Conservation (phyloP, 2,329 filamentous ascomycete genomes). For the Sporothrix brasiliensis region DNA sequence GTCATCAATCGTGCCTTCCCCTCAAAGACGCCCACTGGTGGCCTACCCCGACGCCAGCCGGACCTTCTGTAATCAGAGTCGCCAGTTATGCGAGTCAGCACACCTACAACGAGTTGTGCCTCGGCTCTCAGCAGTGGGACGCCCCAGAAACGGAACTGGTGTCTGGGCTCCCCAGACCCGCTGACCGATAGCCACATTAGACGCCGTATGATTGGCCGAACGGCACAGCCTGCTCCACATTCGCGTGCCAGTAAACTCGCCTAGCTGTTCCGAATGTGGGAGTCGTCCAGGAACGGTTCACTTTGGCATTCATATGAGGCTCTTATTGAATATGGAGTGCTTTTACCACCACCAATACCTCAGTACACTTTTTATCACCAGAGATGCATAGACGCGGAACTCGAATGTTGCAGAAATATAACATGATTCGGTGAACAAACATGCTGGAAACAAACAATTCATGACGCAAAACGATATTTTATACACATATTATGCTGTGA, state of each 20-base stretch:
- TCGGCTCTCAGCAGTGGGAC: slow-evolving; percentile 20
- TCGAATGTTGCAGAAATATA: not conserved
- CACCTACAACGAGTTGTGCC: slow-evolving; percentile 3
- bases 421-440: not conserved
- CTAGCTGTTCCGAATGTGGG: not conserved
- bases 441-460: not conserved
- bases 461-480: not conserved
- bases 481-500: not conserved
- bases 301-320: slow-evolving; percentile 8
- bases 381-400: not conserved
- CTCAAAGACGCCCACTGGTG: not conserved
- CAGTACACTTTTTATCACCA: too few species aligned
- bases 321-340: not conserved
- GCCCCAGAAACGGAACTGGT: not conserved
- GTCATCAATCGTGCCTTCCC: not conserved
- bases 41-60: slow-evolving; percentile 20
- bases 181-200: slow-evolving; percentile 21
- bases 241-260: not conserved
- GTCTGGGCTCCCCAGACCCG: slow-evolving; percentile 25
- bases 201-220: slow-evolving; percentile 24
- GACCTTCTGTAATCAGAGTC: slow-evolving; percentile 16
- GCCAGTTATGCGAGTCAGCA: not conserved
- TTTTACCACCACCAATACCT: too few species aligned
- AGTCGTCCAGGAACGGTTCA: not conserved
- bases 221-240: not conserved